Conservation (phyloP, 306 rosid species). For the Cyclanthera cordifolia region DNA sequence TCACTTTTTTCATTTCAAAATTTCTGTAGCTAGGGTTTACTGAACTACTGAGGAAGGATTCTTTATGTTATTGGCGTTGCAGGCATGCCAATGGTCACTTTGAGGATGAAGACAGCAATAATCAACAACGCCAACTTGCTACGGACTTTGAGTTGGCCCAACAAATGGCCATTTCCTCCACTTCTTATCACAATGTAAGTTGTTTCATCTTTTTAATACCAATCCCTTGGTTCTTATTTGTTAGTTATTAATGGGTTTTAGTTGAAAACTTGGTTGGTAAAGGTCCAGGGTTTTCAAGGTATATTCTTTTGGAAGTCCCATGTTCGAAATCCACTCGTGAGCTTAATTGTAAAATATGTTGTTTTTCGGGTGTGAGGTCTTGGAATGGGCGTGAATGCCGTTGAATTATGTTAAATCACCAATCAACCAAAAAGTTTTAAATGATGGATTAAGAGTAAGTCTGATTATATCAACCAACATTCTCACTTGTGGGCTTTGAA, state of each 20-base stretch:
- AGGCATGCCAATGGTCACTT: conserved; percentile 65
- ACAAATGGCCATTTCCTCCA: conserved; percentile 24
- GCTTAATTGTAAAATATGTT: too few relatives aligned
- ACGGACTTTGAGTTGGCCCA: conserved; percentile 31
- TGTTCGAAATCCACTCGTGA: too few relatives aligned
- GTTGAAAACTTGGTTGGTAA: neutral
- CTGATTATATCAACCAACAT: too few relatives aligned
- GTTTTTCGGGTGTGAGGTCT: too few relatives aligned
- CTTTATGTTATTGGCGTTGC: conserved; percentile 11
- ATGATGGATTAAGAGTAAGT: too few relatives aligned
- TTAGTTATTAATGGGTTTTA: neutral
- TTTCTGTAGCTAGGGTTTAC: neutral
- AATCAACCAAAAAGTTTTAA: too few relatives aligned
- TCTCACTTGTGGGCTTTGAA: too few relatives aligned
- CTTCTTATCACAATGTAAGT: conserved; percentile 18
- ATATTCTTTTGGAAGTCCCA: too few relatives aligned
- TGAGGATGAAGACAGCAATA: conserved; percentile 19
- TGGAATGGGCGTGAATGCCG: too few relatives aligned
- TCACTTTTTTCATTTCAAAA: neutral
- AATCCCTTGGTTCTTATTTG: neutral
- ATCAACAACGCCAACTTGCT: conserved; percentile 19
- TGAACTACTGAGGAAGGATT: neutral
- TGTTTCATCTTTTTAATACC: neutral
- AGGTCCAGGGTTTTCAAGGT: too few relatives aligned
- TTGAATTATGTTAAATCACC: too few relatives aligned